Evolutionary conservation across 2,329 filamentous ascomycete genomes (phyloP).

Genomic region (Tetracladium maxilliforme): DNA sequence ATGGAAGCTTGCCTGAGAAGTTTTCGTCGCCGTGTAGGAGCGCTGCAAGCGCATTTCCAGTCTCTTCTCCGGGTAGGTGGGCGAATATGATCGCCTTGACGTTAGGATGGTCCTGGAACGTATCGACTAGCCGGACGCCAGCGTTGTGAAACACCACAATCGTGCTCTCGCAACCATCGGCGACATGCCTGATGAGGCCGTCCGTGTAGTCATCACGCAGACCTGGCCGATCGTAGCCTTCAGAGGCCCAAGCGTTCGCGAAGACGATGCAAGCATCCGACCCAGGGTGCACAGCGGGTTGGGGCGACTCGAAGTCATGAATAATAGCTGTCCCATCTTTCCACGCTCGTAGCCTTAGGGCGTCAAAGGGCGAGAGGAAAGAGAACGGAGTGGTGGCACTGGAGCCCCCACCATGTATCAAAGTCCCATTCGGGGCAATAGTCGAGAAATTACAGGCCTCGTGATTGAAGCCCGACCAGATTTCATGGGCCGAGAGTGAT

Average conservation of each 20-base stretch:
- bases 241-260: constrained; percentile 55
- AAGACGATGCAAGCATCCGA: constrained; percentile 55
- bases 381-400: constrained; percentile 30
- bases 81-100: constrained; percentile 47
- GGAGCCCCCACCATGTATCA: constrained; percentile 28
- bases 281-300: constrained; percentile 29
- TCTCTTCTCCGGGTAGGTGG: constrained; percentile 45
- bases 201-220: constrained; percentile 53
- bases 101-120: constrained; percentile 43
- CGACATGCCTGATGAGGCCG: constrained; percentile 37
- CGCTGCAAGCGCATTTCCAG: constrained; percentile 34
- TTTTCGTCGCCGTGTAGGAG: constrained; percentile 36
- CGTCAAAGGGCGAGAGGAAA: constrained; percentile 37
- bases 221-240: constrained; percentile 49
- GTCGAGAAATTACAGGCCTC: too few species aligned
- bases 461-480: too few species aligned
- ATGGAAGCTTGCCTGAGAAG: constrained; percentile 38
- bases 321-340: constrained; percentile 41
- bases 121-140: constrained; percentile 40
- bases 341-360: constrained; percentile 32
- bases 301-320: constrained; percentile 37
- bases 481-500: too few species aligned
- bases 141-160: constrained; percentile 51
- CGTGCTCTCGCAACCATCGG: constrained; percentile 41
- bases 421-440: background rate